Percentiles rank a stretch among this genome's conserved stretches.
phyloP scores from a whole-genome alignment of 1,284 basidiomycete species.

The Cryptococcus maquisensis region DNA sequence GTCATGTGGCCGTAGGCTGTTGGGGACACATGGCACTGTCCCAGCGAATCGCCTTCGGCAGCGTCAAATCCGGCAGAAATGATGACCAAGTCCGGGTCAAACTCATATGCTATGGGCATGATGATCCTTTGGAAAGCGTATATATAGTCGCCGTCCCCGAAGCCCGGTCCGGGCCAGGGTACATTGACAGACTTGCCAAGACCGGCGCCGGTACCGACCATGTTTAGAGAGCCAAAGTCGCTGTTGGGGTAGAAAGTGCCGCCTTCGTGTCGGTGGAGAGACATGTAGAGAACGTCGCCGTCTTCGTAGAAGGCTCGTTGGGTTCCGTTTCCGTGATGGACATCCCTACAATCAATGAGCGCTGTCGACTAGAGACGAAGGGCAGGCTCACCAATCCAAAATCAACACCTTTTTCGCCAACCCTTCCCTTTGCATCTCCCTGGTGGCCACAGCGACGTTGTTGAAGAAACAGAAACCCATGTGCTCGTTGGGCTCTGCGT shows the following conservation, averaged over 20 bases:
- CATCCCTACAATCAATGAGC: constrained; percentile 63
- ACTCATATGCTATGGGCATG: constrained; percentile 97
- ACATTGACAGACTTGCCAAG: constrained; percentile 92
- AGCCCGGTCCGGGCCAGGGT: constrained; percentile 84
- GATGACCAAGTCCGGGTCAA: constrained; percentile 91
- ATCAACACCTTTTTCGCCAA: constrained; percentile 77
- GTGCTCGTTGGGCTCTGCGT: constrained; percentile 94
- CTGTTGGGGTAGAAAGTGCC: constrained; percentile 90
- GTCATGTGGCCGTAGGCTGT: constrained; percentile 99
- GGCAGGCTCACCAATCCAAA: constrained; percentile 76
- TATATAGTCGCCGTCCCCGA: constrained; percentile 93
- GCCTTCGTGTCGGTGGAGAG: constrained; percentile 89
- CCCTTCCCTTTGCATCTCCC: constrained; percentile 67
- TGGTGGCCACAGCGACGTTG: constrained; percentile 90
- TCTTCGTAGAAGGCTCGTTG: constrained; percentile 93
- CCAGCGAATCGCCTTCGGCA: constrained; percentile 85
- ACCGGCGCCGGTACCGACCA: constrained; percentile 77
- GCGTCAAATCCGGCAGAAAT: constrained; percentile 98
- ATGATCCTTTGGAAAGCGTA: constrained; percentile 93
- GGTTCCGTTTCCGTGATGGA: constrained; percentile 98
- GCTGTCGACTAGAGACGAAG: not conserved
- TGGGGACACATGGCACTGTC: constrained; percentile 84
- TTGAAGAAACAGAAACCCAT: constrained; percentile 99
- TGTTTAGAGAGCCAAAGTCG: constrained; percentile 77
- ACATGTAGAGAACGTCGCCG: constrained; percentile 87